Evolutionary conservation across 345 rosid species (phyloP).

Genomic region (Streptanthus diversifolius): DNA sequence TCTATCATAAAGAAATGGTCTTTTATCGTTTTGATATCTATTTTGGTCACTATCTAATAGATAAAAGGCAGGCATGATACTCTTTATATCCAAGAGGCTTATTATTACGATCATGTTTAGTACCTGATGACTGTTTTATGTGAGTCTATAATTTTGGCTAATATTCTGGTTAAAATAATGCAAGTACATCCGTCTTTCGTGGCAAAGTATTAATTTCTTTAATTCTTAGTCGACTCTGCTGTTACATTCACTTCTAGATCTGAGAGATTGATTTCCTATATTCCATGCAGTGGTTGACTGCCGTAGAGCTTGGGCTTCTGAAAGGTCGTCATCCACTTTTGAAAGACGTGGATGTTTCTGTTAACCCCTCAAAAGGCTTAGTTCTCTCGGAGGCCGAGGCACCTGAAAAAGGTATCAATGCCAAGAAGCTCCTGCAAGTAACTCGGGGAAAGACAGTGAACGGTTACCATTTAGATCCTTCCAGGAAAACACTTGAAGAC

Average conservation of each 20-base stretch:
- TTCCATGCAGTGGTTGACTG: constrained; percentile 77
- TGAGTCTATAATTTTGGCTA: neutral
- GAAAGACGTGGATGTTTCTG: constrained; percentile 71
- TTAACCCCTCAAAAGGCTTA: constrained; percentile 64
- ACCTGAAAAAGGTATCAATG: constrained; percentile 36
- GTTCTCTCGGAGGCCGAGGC: constrained; percentile 43
- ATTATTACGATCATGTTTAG: neutral
- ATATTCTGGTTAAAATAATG: neutral
- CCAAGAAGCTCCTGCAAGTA: constrained; percentile 45
- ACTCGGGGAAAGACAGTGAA: constrained; percentile 37
- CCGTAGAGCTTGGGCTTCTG: constrained; percentile 90
- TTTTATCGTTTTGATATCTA: neutral
- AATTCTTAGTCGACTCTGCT: neutral
- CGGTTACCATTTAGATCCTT: constrained; percentile 41
- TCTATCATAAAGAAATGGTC: neutral
- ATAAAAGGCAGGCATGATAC: neutral
- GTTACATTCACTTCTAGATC: constrained; percentile 2
- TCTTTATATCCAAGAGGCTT: constrained; percentile 9
- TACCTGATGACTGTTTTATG: neutral
- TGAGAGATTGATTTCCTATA: constrained; percentile 16
- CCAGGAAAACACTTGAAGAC: constrained; percentile 33
- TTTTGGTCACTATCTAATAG: neutral
- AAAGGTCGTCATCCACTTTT: constrained; percentile 98
- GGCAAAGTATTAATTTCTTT: neutral
- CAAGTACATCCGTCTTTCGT: constrained; percentile 1